Percentiles rank a stretch among this genome's conserved stretches.
Conservation (phyloP, 306 rosid species). For the Adenanthera pavonina region DNA sequence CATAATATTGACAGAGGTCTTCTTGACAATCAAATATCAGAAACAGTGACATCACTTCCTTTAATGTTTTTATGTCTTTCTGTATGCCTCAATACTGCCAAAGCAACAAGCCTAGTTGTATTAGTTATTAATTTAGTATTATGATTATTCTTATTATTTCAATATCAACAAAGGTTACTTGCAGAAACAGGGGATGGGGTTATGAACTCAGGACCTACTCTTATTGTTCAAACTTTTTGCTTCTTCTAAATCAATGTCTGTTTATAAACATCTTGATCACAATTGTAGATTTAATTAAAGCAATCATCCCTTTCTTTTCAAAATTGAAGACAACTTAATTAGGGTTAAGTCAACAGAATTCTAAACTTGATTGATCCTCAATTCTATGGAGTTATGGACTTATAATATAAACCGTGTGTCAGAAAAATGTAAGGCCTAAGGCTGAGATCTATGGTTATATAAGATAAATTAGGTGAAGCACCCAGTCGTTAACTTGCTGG, state of each 20-base stretch:
- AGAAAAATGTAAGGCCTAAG: not conserved
- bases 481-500: not conserved
- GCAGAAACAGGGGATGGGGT: not conserved
- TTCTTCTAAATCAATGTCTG: not conserved
- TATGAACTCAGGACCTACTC: not conserved
- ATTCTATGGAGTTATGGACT: not conserved
- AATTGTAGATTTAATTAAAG: not conserved
- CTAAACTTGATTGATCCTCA: not conserved
- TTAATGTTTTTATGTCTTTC: conserved; percentile 25
- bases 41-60: not conserved
- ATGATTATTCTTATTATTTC: not conserved
- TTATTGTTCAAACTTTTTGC: not conserved
- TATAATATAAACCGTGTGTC: not conserved
- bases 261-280: not conserved
- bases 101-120: not conserved
- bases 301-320: not conserved
- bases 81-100: conserved; percentile 5
- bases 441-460: not conserved
- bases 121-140: not conserved
- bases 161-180: not conserved
- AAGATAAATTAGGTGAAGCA: not conserved
- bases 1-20: not conserved
- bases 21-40: not conserved
- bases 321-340: not conserved
- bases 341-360: conserved; percentile 3